Percentiles rank a stretch among this genome's conserved stretches.
These are phyloP conservation scores for Ajuga reptans DNA, from an alignment of 305 asterid species.

Conservation along the genomic window DNA sequence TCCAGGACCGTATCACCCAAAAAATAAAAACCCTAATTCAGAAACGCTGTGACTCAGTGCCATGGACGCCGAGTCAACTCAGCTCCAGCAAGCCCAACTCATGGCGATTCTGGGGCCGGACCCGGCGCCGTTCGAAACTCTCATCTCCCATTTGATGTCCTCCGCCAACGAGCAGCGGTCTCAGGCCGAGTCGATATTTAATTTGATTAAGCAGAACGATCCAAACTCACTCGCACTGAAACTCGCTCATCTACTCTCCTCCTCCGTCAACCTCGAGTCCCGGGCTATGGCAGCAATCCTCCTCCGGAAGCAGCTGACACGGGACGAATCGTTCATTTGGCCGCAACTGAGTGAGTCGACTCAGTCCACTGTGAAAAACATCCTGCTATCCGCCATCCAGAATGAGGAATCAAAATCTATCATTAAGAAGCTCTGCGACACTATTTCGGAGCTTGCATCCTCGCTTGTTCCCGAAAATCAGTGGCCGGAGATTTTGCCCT, in stretches of 20 bases:
- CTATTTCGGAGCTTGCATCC: conserved; percentile 73
- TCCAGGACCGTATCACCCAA: not conserved
- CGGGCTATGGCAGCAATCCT: conserved; percentile 81
- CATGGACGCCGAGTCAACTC: conserved; percentile 70
- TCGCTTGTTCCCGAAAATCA: conserved; percentile 60
- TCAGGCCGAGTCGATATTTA: conserved; percentile 69
- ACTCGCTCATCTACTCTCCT: conserved; percentile 51
- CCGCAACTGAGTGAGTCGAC: conserved; percentile 51
- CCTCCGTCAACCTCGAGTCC: conserved; percentile 54
- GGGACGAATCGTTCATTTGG: conserved; percentile 77
- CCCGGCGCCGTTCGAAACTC: conserved; percentile 63
- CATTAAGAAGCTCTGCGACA: conserved; percentile 68
- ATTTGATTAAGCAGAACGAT: conserved; percentile 65
- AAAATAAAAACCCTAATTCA: conserved; percentile 34
- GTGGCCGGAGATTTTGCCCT: conserved; percentile 83
- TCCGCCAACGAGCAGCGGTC: conserved; percentile 72
- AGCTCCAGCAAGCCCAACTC: conserved; percentile 61
- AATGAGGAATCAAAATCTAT: conserved; percentile 57
- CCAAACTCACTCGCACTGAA: conserved; percentile 66
- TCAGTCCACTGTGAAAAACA: conserved; percentile 51
- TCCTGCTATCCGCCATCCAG: conserved; percentile 50
- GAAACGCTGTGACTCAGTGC: conserved; percentile 26
- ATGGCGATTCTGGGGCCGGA: conserved; percentile 69
- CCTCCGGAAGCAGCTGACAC: conserved; percentile 71
- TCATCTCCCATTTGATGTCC: conserved; percentile 75